phyloP scores from a whole-genome alignment of 202 grass and related monocot species.

The Setaria italica region DNA sequence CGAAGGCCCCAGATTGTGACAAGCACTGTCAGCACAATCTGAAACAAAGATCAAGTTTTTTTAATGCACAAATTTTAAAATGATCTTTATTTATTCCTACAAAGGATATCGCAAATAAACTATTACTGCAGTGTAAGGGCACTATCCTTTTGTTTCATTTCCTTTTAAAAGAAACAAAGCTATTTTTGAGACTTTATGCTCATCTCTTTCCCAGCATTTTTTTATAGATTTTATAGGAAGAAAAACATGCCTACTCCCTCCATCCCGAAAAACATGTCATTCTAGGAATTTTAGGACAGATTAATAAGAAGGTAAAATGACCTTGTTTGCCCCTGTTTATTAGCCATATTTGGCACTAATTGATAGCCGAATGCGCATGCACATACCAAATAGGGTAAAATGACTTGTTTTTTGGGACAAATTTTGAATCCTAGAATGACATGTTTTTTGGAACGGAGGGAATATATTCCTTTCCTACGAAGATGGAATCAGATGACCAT shows the following conservation, averaged over 20 bases:
- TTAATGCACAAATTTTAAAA: constrained; percentile 14
- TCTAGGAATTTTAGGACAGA: too few species aligned
- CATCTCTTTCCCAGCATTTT: not conserved
- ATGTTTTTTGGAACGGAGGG: too few species aligned
- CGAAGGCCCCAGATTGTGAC: constrained; percentile 87
- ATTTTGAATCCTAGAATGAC: too few species aligned
- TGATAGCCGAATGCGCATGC: too few species aligned
- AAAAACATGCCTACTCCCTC: not conserved
- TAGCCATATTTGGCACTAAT: too few species aligned
- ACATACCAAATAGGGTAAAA: too few species aligned
- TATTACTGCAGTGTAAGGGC: not conserved
- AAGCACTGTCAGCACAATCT: constrained; percentile 83
- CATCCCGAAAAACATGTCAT: too few species aligned
- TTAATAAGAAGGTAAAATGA: too few species aligned
- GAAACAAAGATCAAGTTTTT: constrained; percentile 47
- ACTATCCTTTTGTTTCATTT: not conserved
- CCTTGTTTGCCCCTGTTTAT: too few species aligned
- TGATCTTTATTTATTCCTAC: not conserved
- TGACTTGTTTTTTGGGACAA: too few species aligned
- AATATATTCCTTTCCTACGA: not conserved
- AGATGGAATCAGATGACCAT: not conserved
- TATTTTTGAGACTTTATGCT: not conserved
- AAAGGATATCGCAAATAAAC: not conserved
- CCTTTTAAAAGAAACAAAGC: not conserved
- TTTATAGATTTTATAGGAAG: not conserved